These are phyloP conservation scores for Leccinum variicolor DNA, from an alignment of 768 basidiomycete genomes.

Conservation along the genomic window DNA sequence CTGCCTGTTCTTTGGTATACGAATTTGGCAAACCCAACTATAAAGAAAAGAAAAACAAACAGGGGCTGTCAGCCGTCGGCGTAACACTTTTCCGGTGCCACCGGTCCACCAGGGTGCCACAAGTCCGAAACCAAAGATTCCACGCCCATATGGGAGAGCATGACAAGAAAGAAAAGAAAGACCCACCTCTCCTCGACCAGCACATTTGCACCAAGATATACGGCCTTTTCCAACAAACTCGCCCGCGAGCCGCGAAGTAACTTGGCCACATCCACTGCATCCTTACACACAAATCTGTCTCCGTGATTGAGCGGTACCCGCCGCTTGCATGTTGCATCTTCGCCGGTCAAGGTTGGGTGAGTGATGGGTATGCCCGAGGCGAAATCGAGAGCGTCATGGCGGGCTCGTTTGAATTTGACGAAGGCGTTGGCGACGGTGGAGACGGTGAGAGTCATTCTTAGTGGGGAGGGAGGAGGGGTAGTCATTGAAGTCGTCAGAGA, in stretches of 20 bases:
- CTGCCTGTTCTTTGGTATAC: slow-evolving; percentile 45
- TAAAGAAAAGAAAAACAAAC: not conserved
- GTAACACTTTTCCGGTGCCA: not conserved
- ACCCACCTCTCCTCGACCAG: slow-evolving; percentile 71
- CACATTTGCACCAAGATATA: slow-evolving; percentile 51
- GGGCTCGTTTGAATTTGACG: slow-evolving; percentile 47
- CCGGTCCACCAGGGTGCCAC: not conserved
- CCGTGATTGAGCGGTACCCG: slow-evolving; percentile 33
- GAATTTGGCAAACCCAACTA: slow-evolving; percentile 67
- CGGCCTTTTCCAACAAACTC: slow-evolving; percentile 48
- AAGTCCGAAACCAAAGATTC: not conserved
- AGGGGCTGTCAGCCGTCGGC: slow-evolving; percentile 1
- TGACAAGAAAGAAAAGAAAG: not conserved
- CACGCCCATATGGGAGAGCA: not conserved
- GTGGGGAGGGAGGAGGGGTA: slow-evolving; percentile 22
- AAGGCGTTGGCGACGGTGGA: slow-evolving; percentile 51
- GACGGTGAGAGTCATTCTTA: slow-evolving; percentile 21
- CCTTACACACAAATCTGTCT: slow-evolving; percentile 54
- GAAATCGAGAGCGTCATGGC: slow-evolving; percentile 32
- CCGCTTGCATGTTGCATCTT: slow-evolving; percentile 24
- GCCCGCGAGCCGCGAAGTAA: slow-evolving; percentile 56
- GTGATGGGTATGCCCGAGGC: slow-evolving; percentile 39
- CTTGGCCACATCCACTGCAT: slow-evolving; percentile 57
- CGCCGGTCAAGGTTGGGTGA: slow-evolving; percentile 31
- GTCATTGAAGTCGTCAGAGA: slow-evolving; percentile 8